Base-by-base conservation (phyloP, 495 filamentous ascomycete genomes). In the Talaromyces stipitatus region DNA sequence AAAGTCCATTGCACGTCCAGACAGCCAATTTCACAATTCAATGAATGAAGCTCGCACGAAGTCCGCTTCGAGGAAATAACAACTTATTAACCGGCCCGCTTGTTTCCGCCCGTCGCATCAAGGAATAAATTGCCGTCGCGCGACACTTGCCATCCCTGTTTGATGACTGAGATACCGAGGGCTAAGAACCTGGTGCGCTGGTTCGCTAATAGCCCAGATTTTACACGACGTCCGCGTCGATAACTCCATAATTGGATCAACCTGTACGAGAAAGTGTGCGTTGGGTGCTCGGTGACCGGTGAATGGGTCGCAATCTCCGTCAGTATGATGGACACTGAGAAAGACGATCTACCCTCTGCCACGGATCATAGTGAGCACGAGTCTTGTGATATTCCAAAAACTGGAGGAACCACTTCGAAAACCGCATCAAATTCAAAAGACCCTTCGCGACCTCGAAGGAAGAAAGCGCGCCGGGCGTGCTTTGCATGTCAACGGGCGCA, bases 401-500 rank as follows among this genome's bases (percentile, higher is more conserved):
- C 78, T 46, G 75, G 81, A n/a, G 76, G 75, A 53, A 77, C 72
- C 55, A 66, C 69, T 51, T 64, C 62, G 83, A 75, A 83, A 85
- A 68, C 79, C 50, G 78, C 71, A 47, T 66, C 69, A 27, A 80
- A 88, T 68, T 80, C 89, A 29, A 95, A 94, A 68, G 94, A 97
- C 67, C 90, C 92, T 27, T 77, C 84, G 64, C 81, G 94, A 61
- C 90, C 94, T 38, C 80, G 91, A 62, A 83, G 94, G 66, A 98
- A 97, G 79, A 98, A 98, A 80, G 94, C 94, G 29, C 80, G 92
- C 62, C 81, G 94, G 66, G 94, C 94, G 55, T 98, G 94, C 69
- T 92, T 87, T 82, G 92, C 95, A 27, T 98, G 94, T 72, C 94
- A 98, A 72, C 81, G 95, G 69, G 94, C 94, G 52, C 94, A 98